Percentiles rank a stretch among this genome's conserved stretches.
phyloP scores from a whole-genome alignment of 1,284 basidiomycete species.

The Ceratobasidium sp. region DNA sequence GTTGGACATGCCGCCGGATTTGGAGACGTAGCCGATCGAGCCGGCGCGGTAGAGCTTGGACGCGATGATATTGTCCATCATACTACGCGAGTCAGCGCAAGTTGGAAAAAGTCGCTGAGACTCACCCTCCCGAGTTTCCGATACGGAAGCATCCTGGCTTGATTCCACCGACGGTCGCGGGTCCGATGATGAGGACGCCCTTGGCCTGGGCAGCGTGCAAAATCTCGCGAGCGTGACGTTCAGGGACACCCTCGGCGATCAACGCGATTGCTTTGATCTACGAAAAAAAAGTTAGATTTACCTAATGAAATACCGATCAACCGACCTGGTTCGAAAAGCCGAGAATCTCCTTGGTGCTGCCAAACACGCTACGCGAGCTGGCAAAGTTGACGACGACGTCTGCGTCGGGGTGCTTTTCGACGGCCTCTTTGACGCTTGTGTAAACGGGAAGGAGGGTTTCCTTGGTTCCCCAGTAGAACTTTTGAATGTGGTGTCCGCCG shows the following conservation, averaged over 20 bases:
- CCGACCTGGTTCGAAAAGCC: slow-evolving; percentile 56
- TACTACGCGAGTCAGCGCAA: slow-evolving; percentile 55
- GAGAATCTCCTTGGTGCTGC: slow-evolving; percentile 90
- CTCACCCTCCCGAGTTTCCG: slow-evolving; percentile 95
- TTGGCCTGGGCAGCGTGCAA: slow-evolving; percentile 87
- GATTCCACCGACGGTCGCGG: slow-evolving; percentile 98
- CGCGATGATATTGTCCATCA: slow-evolving; percentile 99
- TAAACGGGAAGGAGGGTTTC: slow-evolving; percentile 98
- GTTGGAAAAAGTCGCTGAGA: slow-evolving; percentile 36
- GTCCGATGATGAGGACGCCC: slow-evolving; percentile 94
- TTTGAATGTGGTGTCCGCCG: slow-evolving; percentile 99
- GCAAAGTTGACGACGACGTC: slow-evolving; percentile 99
- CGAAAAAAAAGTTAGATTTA: slow-evolving; percentile 24
- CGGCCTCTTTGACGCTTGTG: slow-evolving; percentile 90
- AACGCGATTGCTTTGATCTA: slow-evolving; percentile 85
- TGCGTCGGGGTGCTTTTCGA: slow-evolving; percentile 94
- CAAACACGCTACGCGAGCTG: slow-evolving; percentile 92
- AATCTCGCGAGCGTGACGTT: slow-evolving; percentile 96
- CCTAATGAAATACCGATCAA: slow-evolving; percentile 42
- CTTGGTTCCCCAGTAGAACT: slow-evolving; percentile 99
- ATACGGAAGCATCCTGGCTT: slow-evolving; percentile 99
- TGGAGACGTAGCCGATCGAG: slow-evolving; percentile 98
- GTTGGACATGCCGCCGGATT: slow-evolving; percentile 99
- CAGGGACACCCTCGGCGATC: slow-evolving; percentile 98
- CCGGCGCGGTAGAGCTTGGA: slow-evolving; percentile 99